A percentile compares a stretch with the other conserved stretches of the same genome.
These are phyloP conservation scores for Zoysia matrella DNA, from an alignment of 202 grass and related monocot genomes.

Conservation along the genomic window DNA sequence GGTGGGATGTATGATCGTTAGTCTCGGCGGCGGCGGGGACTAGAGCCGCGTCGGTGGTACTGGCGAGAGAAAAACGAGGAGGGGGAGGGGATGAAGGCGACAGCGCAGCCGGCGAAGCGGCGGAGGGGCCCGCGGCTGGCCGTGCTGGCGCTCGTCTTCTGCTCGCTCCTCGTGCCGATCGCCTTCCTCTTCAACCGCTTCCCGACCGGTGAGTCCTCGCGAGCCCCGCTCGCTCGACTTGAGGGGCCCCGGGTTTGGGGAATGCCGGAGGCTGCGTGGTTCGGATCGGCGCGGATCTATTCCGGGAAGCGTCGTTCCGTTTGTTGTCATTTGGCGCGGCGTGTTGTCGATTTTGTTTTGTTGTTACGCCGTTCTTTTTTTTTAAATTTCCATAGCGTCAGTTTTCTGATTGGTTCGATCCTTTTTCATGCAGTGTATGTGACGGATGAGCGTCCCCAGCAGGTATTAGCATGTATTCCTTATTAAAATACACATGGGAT, in stretches of 20 bases:
- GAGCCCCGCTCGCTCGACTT: neutral
- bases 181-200: conserved; percentile 93
- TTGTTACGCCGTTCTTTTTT: too few relatives aligned
- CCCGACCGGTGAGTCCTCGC: conserved; percentile 58
- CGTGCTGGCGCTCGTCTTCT: conserved; percentile 92
- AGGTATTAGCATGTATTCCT: conserved; percentile 54
- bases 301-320: conserved; percentile 11
- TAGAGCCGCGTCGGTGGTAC: conserved; percentile 18
- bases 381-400: conserved; percentile 14
- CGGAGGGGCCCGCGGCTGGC: conserved; percentile 77
- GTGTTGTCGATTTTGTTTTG: conserved; percentile 25
- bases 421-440: conserved; percentile 79
- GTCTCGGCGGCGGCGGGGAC: conserved; percentile 13
- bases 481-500: neutral
- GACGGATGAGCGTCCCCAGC: conserved; percentile 77
- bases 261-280: conserved; percentile 54
- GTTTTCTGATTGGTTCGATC: conserved; percentile 52
- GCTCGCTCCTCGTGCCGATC: conserved; percentile 95
- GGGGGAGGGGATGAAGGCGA: conserved; percentile 73
- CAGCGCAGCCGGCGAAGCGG: conserved; percentile 73
- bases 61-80: conserved; percentile 30
- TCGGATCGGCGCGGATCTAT: conserved; percentile 64
- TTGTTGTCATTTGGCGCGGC: conserved; percentile 40
- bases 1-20: conserved; percentile 57
- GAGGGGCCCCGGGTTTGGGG: conserved; percentile 27